phyloP scores from a whole-genome alignment of 352 stramenopile genomes.

The Globisporangium cylindrosporum region DNA sequence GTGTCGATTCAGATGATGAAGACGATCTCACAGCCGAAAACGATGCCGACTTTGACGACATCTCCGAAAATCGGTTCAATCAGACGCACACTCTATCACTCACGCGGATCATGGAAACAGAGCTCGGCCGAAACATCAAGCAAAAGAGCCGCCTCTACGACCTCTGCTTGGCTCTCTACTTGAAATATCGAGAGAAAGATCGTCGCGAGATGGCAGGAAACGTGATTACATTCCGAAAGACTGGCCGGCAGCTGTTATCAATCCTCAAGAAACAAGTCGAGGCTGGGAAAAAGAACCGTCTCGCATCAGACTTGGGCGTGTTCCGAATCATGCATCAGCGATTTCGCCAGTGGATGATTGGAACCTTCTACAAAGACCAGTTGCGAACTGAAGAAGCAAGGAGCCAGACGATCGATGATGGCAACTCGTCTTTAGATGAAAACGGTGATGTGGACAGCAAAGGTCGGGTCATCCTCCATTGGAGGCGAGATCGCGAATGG shows the following conservation, averaged over 20 bases:
- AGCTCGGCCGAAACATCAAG: slow-evolving; percentile 50
- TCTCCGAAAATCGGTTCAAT: not conserved
- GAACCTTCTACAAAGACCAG: slow-evolving; percentile 30
- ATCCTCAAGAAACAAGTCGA: slow-evolving; percentile 24
- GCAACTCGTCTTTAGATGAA: slow-evolving; percentile 8
- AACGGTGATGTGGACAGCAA: slow-evolving; percentile 13
- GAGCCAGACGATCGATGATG: not conserved
- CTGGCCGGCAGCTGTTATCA: slow-evolving; percentile 36
- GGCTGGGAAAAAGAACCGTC: slow-evolving; percentile 40
- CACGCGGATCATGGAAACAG: slow-evolving; percentile 61
- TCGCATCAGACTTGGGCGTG: slow-evolving; percentile 46
- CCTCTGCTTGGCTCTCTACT: slow-evolving; percentile 47
- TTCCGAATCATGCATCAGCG: slow-evolving; percentile 38
- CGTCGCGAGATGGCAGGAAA: slow-evolving; percentile 50
- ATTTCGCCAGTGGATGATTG: slow-evolving; percentile 45
- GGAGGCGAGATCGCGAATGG: slow-evolving; percentile 50
- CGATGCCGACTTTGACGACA: not conserved
- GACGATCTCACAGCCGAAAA: not conserved
- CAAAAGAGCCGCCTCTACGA: slow-evolving; percentile 60
- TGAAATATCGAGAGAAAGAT: slow-evolving; percentile 56
- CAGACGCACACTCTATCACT: slow-evolving; percentile 20
- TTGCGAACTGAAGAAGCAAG: not conserved
- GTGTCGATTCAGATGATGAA: slow-evolving; percentile 2
- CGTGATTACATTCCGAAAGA: slow-evolving; percentile 46
- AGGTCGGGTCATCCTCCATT: slow-evolving; percentile 33